phyloP scores from a whole-genome alignment of 2,329 filamentous ascomycete species.

The Tolypocladium tropicale region DNA sequence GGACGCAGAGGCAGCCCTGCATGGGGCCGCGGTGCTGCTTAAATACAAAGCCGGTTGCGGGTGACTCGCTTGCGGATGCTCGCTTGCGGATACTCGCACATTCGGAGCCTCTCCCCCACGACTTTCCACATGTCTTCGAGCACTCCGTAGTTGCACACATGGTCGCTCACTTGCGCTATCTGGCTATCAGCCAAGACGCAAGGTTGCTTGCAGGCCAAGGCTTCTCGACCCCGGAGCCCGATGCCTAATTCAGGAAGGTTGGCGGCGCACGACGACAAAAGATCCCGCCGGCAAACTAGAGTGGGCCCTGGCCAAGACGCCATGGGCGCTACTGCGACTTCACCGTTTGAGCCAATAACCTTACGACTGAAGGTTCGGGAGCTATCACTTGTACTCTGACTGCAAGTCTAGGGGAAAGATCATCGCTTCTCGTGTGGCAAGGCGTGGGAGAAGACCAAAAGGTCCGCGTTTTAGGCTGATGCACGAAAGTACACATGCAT shows the following conservation, averaged over 20 bases:
- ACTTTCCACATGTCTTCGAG: not conserved
- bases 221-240: conserved; percentile 9
- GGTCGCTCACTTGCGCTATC: not conserved
- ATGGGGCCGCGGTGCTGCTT: not conserved
- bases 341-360: not conserved
- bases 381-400: too few species aligned
- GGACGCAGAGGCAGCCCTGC: not conserved
- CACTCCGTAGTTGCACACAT: not conserved
- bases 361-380: not conserved
- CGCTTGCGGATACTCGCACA: not conserved
- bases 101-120: not conserved
- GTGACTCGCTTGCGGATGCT: not conserved
- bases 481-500: too few species aligned
- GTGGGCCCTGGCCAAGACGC: not conserved
- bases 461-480: not conserved
- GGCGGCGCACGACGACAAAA: conserved; percentile 9
- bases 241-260: conserved; percentile 10
- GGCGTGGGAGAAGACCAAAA: not conserved
- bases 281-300: conserved; percentile 5
- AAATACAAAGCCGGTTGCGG: not conserved
- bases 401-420: not conserved
- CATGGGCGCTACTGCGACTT: not conserved
- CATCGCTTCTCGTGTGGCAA: not conserved
- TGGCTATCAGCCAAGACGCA: not conserved
- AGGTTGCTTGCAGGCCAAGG: conserved; percentile 6